Percentiles rank a stretch among this genome's conserved stretches.
Evolutionary conservation across 768 basidiomycete genomes (phyloP).

Genomic region (Guyanaporus albipodus): DNA sequence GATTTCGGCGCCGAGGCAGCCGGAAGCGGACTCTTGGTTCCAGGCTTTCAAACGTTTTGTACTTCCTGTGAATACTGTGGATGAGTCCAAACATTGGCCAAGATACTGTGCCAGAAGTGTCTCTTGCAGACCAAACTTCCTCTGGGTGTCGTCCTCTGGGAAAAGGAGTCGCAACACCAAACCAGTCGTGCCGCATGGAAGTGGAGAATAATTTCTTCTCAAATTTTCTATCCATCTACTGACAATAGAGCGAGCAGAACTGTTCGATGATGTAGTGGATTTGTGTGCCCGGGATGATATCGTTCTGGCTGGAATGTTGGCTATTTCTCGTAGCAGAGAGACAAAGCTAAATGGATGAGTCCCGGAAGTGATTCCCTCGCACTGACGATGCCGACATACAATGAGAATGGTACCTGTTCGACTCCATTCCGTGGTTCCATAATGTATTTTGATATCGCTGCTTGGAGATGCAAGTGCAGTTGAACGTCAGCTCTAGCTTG

Average conservation of each 20-base stretch:
- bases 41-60: constrained; percentile 34
- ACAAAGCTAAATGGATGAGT: constrained; percentile 39
- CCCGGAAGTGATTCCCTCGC: not conserved
- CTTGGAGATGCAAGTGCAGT: too few relatives aligned
- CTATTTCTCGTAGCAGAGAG: constrained; percentile 47
- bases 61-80: constrained; percentile 23
- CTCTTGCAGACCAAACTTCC: constrained; percentile 77
- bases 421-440: constrained; percentile 15
- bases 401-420: constrained; percentile 39
- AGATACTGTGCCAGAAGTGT: constrained; percentile 50
- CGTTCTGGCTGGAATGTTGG: constrained; percentile 24
- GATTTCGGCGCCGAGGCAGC: constrained; percentile 72
- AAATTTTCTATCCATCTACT: constrained; percentile 44
- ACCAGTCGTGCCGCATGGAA: constrained; percentile 51
- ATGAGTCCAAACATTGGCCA: constrained; percentile 44
- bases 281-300: constrained; percentile 14
- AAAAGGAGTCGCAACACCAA: constrained; percentile 75
- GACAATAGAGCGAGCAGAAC: constrained; percentile 41
- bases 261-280: not conserved
- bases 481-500: too few relatives aligned
- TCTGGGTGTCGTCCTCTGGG: constrained; percentile 69
- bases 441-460: too few relatives aligned
- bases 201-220: constrained; percentile 39
- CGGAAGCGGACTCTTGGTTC: constrained; percentile 42
- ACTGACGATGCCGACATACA: constrained; percentile 31